Evolutionary conservation across 2,329 filamentous ascomycete genomes (phyloP).

Genomic region (Nemania sp.): DNA sequence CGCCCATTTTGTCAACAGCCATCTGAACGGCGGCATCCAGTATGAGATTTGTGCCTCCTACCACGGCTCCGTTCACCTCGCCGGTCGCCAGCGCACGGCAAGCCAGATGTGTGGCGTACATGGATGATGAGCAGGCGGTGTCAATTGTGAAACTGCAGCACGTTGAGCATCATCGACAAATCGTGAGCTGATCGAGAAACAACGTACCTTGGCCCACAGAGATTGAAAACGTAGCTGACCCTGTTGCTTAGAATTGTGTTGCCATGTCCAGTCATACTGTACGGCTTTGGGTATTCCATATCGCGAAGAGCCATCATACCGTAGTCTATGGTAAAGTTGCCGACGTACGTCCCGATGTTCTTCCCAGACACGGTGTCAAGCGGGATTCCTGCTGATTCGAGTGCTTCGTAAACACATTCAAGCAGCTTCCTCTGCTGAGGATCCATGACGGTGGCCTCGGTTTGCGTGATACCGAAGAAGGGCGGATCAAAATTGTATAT

Average conservation of each 20-base stretch:
- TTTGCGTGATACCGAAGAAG: constrained; percentile 17
- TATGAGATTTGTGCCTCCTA: constrained; percentile 43
- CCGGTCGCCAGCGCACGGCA: constrained; percentile 29
- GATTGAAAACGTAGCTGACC: constrained; percentile 18
- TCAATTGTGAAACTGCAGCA: constrained; percentile 6
- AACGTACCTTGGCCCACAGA: constrained; percentile 17
- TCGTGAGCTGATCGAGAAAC: not conserved
- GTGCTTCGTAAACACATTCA: constrained; percentile 17
- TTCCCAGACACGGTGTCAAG: constrained; percentile 12
- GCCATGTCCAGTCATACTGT: constrained; percentile 10
- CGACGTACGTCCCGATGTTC: constrained; percentile 12
- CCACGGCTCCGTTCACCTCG: constrained; percentile 41
- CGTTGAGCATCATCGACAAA: not conserved
- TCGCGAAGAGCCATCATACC: constrained; percentile 8
- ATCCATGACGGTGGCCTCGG: constrained; percentile 16
- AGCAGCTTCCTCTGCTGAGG: constrained; percentile 18
- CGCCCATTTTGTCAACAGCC: constrained; percentile 27
- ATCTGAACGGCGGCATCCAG: constrained; percentile 16
- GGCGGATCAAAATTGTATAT: constrained; percentile 12
- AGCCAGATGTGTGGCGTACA: constrained; percentile 40
- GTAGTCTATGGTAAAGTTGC: constrained; percentile 18
- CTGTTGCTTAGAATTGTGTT: constrained; percentile 18
- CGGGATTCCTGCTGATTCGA: constrained; percentile 12
- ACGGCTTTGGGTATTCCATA: constrained; percentile 13
- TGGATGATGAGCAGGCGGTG: constrained; percentile 44